Conservation (phyloP, 2,329 filamentous ascomycete species). For the Alternaria solani region DNA sequence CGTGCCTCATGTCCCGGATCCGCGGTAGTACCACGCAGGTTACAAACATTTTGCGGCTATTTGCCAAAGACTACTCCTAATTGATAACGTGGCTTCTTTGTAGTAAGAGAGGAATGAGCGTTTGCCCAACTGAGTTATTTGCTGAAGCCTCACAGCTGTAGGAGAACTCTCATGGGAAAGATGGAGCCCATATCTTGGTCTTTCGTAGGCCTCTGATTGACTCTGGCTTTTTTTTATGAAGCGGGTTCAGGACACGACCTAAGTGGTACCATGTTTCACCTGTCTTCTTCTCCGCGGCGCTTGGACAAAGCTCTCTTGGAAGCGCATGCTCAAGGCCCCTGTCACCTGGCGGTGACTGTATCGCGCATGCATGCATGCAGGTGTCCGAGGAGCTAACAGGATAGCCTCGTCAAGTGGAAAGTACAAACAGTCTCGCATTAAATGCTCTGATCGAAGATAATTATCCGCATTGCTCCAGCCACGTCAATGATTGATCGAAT, state of each 20-base stretch:
- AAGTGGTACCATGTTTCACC: constrained; percentile 24
- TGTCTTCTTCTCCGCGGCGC: constrained; percentile 11
- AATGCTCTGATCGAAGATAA: background rate
- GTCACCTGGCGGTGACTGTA: constrained; percentile 10
- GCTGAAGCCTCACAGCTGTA: constrained; percentile 1
- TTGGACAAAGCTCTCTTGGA: constrained; percentile 11
- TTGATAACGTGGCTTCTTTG: background rate
- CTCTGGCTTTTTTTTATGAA: constrained; percentile 16
- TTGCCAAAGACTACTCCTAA: background rate
- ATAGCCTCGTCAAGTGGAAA: background rate
- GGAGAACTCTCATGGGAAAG: background rate
- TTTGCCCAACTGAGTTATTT: constrained; percentile 5
- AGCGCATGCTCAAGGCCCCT: constrained; percentile 11
- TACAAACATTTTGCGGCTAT: constrained; percentile 19
- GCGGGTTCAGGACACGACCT: constrained; percentile 2
- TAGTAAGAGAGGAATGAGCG: background rate
- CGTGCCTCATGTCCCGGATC: constrained; percentile 23
- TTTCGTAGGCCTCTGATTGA: background rate
- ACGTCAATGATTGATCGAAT: constrained; percentile 13
- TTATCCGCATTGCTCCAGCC: constrained; percentile 11
- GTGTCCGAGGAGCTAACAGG: constrained; percentile 9
- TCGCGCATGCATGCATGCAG: constrained; percentile 11
- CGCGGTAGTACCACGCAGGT: constrained; percentile 25
- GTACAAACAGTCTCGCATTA: constrained; percentile 14
- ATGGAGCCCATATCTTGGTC: background rate